Evolutionary conservation across 2,329 filamentous ascomycete species (phyloP).

Genomic region (Pyrenochaeta sp.): DNA sequence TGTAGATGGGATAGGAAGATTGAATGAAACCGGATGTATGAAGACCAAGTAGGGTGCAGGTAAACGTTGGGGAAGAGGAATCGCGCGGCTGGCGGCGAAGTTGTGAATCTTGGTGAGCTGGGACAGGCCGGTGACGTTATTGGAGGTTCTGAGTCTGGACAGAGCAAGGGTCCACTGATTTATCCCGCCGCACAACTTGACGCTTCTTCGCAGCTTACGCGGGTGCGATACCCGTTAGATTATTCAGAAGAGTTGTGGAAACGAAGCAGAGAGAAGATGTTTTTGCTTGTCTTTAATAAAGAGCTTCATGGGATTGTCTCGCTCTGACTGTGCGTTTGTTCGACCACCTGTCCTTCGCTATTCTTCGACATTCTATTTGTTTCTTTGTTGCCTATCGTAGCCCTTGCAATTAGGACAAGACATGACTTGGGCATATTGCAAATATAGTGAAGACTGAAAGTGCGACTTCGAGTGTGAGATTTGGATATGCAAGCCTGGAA

Average conservation of each 20-base stretch:
- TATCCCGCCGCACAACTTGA: conserved; percentile 7
- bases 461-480: background rate
- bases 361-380: conserved; percentile 36
- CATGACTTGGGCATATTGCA: background rate
- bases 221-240: background rate
- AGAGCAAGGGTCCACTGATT: conserved; percentile 32
- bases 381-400: conserved; percentile 21
- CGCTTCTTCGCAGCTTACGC: conserved; percentile 2
- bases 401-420: background rate
- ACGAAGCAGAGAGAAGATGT: background rate
- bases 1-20: conserved; percentile 12
- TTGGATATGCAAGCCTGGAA: conserved; percentile 7
- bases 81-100: conserved; percentile 29
- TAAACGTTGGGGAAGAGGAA: conserved; percentile 1
- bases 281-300: conserved; percentile 21
- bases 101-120: conserved; percentile 23
- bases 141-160: conserved; percentile 17
- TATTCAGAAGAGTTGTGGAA: background rate
- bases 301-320: conserved; percentile 14
- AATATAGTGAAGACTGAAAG: background rate
- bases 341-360: conserved; percentile 13
- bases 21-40: background rate
- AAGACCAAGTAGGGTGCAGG: background rate
- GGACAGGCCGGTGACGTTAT: conserved; percentile 39
- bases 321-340: conserved; percentile 34